Conservation (phyloP, 805 yeast genomes). For the Kodamaea sagamina region DNA sequence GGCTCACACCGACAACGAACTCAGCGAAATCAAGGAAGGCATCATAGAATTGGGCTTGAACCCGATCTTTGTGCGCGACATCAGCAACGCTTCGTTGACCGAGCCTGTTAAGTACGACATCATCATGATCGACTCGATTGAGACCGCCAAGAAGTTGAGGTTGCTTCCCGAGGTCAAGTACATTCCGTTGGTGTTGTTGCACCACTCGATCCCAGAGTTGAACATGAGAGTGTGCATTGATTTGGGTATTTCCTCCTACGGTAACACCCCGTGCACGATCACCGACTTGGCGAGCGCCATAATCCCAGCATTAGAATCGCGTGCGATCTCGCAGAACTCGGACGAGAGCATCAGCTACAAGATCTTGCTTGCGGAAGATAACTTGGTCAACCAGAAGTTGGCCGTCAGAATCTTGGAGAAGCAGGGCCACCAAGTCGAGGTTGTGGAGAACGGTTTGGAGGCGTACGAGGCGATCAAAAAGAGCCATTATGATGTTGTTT, state of each 20-base stretch:
- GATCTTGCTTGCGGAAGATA: slow-evolving; percentile 82
- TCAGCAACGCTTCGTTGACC: slow-evolving; percentile 57
- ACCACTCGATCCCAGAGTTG: slow-evolving; percentile 72
- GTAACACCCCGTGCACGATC: slow-evolving; percentile 83
- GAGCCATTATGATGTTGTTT: slow-evolving; percentile 72
- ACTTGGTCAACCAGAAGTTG: slow-evolving; percentile 81
- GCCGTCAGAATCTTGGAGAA: slow-evolving; percentile 85
- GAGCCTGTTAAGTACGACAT: slow-evolving; percentile 71
- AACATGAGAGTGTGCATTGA: slow-evolving; percentile 82
- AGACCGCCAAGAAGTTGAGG: slow-evolving; percentile 69
- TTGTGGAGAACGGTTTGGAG: slow-evolving; percentile 83
- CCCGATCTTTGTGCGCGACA: slow-evolving; percentile 59
- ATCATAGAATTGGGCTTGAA: slow-evolving; percentile 58
- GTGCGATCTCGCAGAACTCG: slow-evolving; percentile 76
- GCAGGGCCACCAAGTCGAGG: slow-evolving; percentile 80
- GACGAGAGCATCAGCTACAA: slow-evolving; percentile 77
- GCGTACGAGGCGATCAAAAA: slow-evolving; percentile 75
- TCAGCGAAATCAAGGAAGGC: slow-evolving; percentile 51
- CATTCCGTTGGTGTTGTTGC: slow-evolving; percentile 78
- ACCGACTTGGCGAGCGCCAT: slow-evolving; percentile 80
- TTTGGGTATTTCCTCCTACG: slow-evolving; percentile 83
- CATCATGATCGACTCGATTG: slow-evolving; percentile 78
- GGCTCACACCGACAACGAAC: slow-evolving; percentile 54
- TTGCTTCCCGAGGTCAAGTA: slow-evolving; percentile 76
- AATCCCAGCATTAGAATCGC: slow-evolving; percentile 81